phyloP scores from a whole-genome alignment of 805 yeast genomes.

The Kazachstania psychrophila region DNA sequence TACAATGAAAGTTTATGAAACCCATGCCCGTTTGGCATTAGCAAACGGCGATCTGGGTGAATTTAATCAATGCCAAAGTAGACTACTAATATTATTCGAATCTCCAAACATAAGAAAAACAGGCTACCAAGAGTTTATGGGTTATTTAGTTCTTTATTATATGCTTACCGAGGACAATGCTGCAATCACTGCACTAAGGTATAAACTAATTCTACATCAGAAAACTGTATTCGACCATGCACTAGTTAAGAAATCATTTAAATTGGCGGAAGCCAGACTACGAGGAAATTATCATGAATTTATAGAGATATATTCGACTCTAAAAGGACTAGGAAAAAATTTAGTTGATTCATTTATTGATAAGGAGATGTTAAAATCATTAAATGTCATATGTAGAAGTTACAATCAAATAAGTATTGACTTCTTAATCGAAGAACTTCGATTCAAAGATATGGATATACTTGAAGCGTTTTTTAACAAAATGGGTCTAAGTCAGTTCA shows the following conservation, averaged over 20 bases:
- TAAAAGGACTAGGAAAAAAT: slow-evolving; percentile 36
- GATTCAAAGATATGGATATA: slow-evolving; percentile 34
- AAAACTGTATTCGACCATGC: slow-evolving; percentile 12
- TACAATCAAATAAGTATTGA: slow-evolving; percentile 40
- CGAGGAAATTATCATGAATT: slow-evolving; percentile 46
- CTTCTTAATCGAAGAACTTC: slow-evolving; percentile 33
- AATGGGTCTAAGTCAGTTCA: slow-evolving; percentile 31
- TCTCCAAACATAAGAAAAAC: slow-evolving; percentile 28
- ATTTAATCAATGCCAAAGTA: slow-evolving; percentile 89
- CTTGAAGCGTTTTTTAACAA: slow-evolving; percentile 36
- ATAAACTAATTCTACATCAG: slow-evolving; percentile 14
- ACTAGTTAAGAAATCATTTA: slow-evolving; percentile 22
- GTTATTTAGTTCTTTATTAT: slow-evolving; percentile 67
- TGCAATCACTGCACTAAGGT: slow-evolving; percentile 20
- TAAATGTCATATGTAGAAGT: slow-evolving; percentile 47
- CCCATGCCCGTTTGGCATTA: slow-evolving; percentile 80
- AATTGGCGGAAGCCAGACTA: slow-evolving; percentile 26
- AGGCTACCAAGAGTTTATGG: slow-evolving; percentile 51
- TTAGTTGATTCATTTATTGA: slow-evolving; percentile 46
- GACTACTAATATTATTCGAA: slow-evolving; percentile 55
- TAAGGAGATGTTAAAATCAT: slow-evolving; percentile 48
- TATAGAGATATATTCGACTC: slow-evolving; percentile 35
- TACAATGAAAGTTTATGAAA: slow-evolving; percentile 71
- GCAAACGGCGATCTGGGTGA: slow-evolving; percentile 83
- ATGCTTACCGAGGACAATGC: slow-evolving; percentile 57